These are phyloP conservation scores for Fusarium stilboides DNA, from an alignment of 2,329 filamentous ascomycete genomes.

Conservation along the genomic window DNA sequence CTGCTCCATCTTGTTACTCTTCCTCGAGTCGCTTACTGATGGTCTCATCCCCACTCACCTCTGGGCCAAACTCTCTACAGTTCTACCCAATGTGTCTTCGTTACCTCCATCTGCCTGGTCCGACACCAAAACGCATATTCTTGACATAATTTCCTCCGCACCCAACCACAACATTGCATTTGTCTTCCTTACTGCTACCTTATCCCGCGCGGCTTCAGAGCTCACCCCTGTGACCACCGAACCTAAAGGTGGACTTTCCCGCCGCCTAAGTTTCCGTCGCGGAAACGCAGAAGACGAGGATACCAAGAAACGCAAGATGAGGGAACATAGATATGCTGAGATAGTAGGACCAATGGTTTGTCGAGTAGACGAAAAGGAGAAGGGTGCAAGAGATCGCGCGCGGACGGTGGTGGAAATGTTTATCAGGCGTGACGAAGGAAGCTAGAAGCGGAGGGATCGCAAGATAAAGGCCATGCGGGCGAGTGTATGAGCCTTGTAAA, in stretches of 20 bases:
- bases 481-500: conserved; percentile 32
- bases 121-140: conserved; percentile 67
- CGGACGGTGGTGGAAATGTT: conserved; percentile 80
- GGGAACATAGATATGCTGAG: conserved; percentile 74
- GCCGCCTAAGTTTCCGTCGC: conserved; percentile 64
- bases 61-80: conserved; percentile 78
- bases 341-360: conserved; percentile 77
- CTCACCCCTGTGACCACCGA: conserved; percentile 59
- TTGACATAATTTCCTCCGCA: conserved; percentile 80
- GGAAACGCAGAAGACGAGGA: conserved; percentile 51
- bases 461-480: conserved; percentile 31
- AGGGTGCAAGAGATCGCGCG: conserved; percentile 74
- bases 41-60: conserved; percentile 80
- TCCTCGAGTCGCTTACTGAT: conserved; percentile 82
- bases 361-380: conserved; percentile 69
- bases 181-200: conserved; percentile 86
- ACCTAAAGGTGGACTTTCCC: conserved; percentile 54
- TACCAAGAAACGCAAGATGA: conserved; percentile 65
- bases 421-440: conserved; percentile 53
- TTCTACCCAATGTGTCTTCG: conserved; percentile 60
- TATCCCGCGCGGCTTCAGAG: conserved; percentile 69
- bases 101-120: conserved; percentile 50
- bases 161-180: conserved; percentile 91
- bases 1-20: conserved; percentile 79
- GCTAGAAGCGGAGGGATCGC: conserved; percentile 48